Evolutionary conservation across 495 filamentous ascomycete genomes (phyloP).

Genomic region (Delitschia confertaspora): DNA sequence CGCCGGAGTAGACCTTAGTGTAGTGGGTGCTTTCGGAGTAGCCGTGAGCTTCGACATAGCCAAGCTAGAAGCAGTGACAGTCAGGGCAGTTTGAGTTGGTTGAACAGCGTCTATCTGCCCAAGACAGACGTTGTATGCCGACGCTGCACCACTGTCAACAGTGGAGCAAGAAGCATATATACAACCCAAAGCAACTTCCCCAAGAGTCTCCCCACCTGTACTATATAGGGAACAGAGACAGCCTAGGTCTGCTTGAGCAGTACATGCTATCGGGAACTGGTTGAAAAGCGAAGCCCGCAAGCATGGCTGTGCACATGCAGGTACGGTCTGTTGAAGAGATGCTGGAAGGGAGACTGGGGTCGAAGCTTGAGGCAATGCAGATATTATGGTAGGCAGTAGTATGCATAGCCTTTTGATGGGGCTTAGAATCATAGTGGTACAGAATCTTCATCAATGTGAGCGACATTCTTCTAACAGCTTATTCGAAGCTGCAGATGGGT

Average conservation of each 20-base stretch:
- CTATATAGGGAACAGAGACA: constrained; percentile 29
- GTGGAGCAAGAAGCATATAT: constrained; percentile 23
- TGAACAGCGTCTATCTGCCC: constrained; percentile 21
- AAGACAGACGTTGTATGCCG: constrained; percentile 26
- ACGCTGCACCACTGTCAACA: constrained; percentile 6
- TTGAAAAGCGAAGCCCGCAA: constrained; percentile 12
- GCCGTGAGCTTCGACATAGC: neutral
- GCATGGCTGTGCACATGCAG: constrained; percentile 29
- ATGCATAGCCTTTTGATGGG: constrained; percentile 26
- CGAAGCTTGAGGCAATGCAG: constrained; percentile 18
- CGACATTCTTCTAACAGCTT: constrained; percentile 3
- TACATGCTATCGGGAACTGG: constrained; percentile 19
- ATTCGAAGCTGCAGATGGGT: neutral
- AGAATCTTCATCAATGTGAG: constrained; percentile 17
- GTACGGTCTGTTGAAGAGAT: constrained; percentile 15
- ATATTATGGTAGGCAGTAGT: constrained; percentile 23
- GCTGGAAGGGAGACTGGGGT: constrained; percentile 10
- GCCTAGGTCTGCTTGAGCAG: constrained; percentile 10
- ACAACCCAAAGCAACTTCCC: constrained; percentile 26
- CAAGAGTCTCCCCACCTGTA: constrained; percentile 19
- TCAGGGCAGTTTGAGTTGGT: constrained; percentile 23
- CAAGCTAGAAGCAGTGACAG: constrained; percentile 3
- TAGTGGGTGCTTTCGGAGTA: constrained; percentile 2
- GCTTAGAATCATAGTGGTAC: constrained; percentile 30
- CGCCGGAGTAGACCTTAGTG: neutral